These are phyloP conservation scores for Leccinum angustisporum DNA, from an alignment of 1,284 basidiomycete species.

Conservation along the genomic window DNA sequence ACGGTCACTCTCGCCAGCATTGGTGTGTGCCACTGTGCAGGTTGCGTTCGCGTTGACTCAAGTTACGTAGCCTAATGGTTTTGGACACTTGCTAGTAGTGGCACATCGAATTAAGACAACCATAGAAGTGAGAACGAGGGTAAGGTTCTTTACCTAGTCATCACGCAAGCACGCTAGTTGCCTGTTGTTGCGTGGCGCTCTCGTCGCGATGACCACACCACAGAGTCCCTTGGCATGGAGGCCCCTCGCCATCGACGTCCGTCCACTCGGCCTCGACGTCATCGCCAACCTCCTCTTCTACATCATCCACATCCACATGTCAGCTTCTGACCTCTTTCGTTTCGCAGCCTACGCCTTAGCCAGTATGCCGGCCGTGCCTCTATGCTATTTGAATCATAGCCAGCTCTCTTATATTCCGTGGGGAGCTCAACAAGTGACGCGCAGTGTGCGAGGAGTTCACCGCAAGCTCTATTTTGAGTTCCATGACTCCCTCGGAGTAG, in stretches of 20 bases:
- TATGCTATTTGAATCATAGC: conserved; percentile 87
- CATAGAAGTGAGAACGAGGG: background rate
- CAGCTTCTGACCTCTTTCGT: conserved; percentile 64
- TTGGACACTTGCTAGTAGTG: conserved; percentile 69
- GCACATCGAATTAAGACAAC: background rate
- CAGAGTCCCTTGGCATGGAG: conserved; percentile 57
- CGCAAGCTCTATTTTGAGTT: conserved; percentile 47
- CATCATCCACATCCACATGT: conserved; percentile 58
- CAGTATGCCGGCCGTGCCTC: conserved; percentile 85
- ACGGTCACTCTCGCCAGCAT: conserved; percentile 88
- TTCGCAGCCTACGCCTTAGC: conserved; percentile 76
- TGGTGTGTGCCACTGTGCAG: conserved; percentile 58
- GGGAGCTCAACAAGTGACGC: conserved; percentile 87
- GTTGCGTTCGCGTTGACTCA: conserved; percentile 84
- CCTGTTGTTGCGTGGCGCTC: conserved; percentile 67
- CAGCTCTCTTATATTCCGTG: conserved; percentile 78
- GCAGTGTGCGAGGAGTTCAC: conserved; percentile 87
- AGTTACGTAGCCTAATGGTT: conserved; percentile 78
- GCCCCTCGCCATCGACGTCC: conserved; percentile 68
- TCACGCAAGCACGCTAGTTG: conserved; percentile 77
- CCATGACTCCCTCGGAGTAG: conserved; percentile 29
- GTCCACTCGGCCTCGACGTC: conserved; percentile 54
- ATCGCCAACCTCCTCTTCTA: conserved; percentile 45
- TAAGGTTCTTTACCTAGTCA: conserved; percentile 49
- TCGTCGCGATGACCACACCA: conserved; percentile 47